phyloP scores from a whole-genome alignment of 441 rosid genomes.

The Populus hybrid region DNA sequence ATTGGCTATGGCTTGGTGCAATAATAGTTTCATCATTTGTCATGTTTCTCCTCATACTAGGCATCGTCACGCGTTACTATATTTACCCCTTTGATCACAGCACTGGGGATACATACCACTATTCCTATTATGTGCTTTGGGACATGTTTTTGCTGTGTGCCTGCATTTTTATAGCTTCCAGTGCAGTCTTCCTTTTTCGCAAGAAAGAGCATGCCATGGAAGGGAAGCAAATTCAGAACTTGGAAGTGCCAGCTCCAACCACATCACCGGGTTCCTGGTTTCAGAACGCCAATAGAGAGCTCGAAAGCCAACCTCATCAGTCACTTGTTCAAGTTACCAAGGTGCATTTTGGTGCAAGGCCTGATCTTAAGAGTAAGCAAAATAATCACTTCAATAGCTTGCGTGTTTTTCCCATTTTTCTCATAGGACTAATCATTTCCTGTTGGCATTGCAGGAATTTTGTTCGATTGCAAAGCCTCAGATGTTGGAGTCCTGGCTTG shows the following conservation, averaged over 20 bases:
- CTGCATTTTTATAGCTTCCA: conserved; percentile 39
- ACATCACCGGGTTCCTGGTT: conserved; percentile 13
- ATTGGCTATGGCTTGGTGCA: conserved; percentile 74
- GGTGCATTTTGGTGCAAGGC: conserved; percentile 61
- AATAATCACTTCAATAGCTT: not conserved
- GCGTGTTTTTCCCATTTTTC: not conserved
- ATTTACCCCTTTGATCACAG: conserved; percentile 55
- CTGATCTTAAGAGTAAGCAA: conserved; percentile 62
- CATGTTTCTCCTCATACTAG: conserved; percentile 55
- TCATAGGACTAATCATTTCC: not conserved
- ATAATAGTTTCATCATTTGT: conserved; percentile 62
- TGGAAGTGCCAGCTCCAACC: conserved; percentile 28
- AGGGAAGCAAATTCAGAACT: conserved; percentile 35
- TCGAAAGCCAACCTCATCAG: conserved; percentile 59
- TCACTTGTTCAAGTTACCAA: conserved; percentile 48
- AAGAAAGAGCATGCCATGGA: conserved; percentile 36
- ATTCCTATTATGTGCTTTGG: conserved; percentile 28
- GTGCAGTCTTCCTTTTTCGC: conserved; percentile 43
- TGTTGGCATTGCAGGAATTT: conserved; percentile 30
- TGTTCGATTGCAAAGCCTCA: conserved; percentile 39
- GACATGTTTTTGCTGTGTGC: conserved; percentile 43
- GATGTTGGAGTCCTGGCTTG: conserved; percentile 67
- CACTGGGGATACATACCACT: conserved; percentile 12
- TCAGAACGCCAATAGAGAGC: conserved; percentile 18
- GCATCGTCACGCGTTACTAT: conserved; percentile 49